Evolutionary conservation across 176 grass and related monocot species (phyloP).

Genomic region (Oryza officinalis): DNA sequence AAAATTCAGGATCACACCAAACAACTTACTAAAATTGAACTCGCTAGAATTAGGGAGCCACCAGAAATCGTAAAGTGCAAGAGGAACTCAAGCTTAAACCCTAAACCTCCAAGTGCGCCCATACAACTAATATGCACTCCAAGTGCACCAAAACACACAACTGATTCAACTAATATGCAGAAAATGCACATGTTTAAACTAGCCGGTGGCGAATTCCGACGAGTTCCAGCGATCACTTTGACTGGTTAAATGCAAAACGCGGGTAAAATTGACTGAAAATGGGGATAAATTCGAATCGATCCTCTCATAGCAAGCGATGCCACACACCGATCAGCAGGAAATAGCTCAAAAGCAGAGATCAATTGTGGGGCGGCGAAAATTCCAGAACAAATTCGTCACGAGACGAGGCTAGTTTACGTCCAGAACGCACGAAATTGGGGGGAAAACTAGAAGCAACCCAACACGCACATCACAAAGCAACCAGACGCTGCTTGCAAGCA

Average conservation of each 20-base stretch:
- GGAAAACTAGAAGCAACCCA: not conserved
- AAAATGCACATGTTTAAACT: not conserved
- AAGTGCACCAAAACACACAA: slow-evolving; percentile 12
- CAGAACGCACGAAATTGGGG: not conserved
- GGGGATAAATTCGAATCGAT: not conserved
- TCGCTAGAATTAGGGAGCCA: not conserved
- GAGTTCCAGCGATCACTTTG: not conserved
- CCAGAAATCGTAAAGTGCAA: not conserved
- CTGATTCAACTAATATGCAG: not conserved
- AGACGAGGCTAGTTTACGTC: not conserved
- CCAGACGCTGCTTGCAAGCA: slow-evolving; percentile 5
- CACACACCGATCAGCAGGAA: slow-evolving; percentile 1
- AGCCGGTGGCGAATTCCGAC: not conserved
- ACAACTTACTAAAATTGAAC: slow-evolving; percentile 8
- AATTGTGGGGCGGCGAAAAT: not conserved
- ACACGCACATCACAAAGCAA: not conserved
- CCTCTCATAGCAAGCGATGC: not conserved
- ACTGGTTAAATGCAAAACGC: not conserved
- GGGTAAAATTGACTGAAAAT: not conserved
- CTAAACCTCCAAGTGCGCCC: not conserved
- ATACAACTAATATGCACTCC: not conserved
- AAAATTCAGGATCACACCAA: not conserved
- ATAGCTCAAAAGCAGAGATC: not conserved
- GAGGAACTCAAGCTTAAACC: slow-evolving; percentile 1
- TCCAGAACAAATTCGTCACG: not conserved